A percentile compares a stretch with the other conserved stretches of the same genome.
These are phyloP conservation scores for Candida sanyiensis DNA, from an alignment of 805 yeast genomes.

Conservation along the genomic window DNA sequence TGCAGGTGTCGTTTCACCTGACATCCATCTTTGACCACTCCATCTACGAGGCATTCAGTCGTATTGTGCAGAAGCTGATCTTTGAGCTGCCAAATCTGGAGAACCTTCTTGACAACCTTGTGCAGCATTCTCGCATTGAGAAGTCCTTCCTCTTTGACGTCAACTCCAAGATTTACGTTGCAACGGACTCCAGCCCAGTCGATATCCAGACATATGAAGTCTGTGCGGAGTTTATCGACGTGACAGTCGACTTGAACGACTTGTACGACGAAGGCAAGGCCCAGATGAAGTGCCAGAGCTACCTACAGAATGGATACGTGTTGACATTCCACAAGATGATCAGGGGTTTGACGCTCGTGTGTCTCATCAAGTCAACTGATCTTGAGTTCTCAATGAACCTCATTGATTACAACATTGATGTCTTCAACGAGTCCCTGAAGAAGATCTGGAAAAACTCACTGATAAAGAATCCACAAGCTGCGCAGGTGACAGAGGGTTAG, in stretches of 20 bases:
- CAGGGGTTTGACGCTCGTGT: conserved; percentile 86
- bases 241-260: conserved; percentile 81
- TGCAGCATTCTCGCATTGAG: conserved; percentile 85
- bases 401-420: conserved; percentile 82
- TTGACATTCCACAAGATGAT: conserved; percentile 87
- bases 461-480: conserved; percentile 28
- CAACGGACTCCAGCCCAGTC: conserved; percentile 93
- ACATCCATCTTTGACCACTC: conserved; percentile 95
- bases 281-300: conserved; percentile 62
- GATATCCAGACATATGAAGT: conserved; percentile 94
- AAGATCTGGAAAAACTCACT: conserved; percentile 45
- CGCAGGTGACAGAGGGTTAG: not conserved
- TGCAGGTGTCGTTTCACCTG: conserved; percentile 82
- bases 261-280: conserved; percentile 39
- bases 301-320: conserved; percentile 76
- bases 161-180: conserved; percentile 88
- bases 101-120: conserved; percentile 79
- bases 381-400: conserved; percentile 50
- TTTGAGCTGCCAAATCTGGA: conserved; percentile 86
- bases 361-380: conserved; percentile 55
- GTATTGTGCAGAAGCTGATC: conserved; percentile 86
- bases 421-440: conserved; percentile 71
- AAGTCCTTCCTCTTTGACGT: conserved; percentile 91
- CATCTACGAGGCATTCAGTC: conserved; percentile 89
- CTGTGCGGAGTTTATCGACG: conserved; percentile 95